These are phyloP conservation scores for Fusarium metavorans DNA, from an alignment of 2,329 filamentous ascomycete species.

Conservation along the genomic window DNA sequence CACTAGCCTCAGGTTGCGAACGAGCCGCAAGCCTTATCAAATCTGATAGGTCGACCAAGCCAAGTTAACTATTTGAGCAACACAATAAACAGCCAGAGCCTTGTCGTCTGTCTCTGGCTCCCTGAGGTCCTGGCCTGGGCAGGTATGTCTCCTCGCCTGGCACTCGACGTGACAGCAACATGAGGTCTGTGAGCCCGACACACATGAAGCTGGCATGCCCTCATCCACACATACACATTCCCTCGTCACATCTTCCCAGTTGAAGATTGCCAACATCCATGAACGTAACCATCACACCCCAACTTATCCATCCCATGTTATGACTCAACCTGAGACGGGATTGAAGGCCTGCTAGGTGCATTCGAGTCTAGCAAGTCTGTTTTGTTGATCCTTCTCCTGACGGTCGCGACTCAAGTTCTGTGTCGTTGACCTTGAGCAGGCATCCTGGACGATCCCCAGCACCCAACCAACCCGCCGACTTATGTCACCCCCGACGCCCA, in stretches of 20 bases:
- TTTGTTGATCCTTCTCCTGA: neutral
- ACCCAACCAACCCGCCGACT: constrained; percentile 4
- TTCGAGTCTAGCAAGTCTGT: neutral
- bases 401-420: neutral
- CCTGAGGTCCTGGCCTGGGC: neutral
- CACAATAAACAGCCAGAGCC: constrained; percentile 26
- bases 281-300: neutral
- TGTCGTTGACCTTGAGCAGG: constrained; percentile 13
- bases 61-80: constrained; percentile 39
- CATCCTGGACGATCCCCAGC: constrained; percentile 25
- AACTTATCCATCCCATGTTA: neutral
- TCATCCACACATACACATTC: neutral
- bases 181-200: constrained; percentile 2
- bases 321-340: neutral
- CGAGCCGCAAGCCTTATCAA: constrained; percentile 48
- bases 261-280: constrained; percentile 3
- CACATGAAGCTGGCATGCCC: constrained; percentile 10
- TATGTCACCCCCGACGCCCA: constrained; percentile 8
- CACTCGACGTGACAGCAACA: neutral
- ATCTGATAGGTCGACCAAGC: constrained; percentile 48
- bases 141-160: neutral
- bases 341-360: neutral
- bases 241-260: neutral
- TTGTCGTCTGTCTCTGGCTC: constrained; percentile 8
- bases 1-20: constrained; percentile 43